Evolutionary conservation across 495 filamentous ascomycete species (phyloP), one percentile per base, ranked within the genome.

Genomic region (Glarea lozoyensis): DNA sequence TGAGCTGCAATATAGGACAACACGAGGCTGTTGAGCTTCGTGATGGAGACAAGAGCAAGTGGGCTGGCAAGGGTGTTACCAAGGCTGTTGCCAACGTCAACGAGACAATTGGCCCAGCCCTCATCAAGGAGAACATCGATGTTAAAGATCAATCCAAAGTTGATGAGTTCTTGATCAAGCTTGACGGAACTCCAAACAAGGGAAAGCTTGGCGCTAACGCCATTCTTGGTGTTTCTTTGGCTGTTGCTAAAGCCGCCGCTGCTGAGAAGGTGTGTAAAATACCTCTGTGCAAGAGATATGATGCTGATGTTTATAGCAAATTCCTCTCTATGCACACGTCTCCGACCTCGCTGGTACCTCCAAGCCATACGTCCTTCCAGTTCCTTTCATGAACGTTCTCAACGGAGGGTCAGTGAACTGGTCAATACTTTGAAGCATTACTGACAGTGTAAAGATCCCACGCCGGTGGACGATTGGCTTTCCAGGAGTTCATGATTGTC

Each of bases 401-500:
- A 99, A 99, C 69, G 93, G 93, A 70, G 92, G 92, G 62, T 71
- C 56, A 49, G 64, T 62, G n/a, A 23, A 10, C 7, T 21, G 15
- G 16, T 15, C 15, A 11, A 1, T 4, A 30, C 13, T 18, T 2
- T 17, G 17, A 12, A 19, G n/a, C 13, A 19, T 40, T 13, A 44
- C 63, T 70, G 23, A 70, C 54, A 16, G 0, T n/a, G 21, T 39
- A 34, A 46, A 75, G 73, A 50, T 97, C 90, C 58, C 93, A 99
- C 73, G 93, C 93, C 51, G 93, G 93, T 77, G 93, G 93, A 58
- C 87, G 92, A 65, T 75, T 99, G 44, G 93, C 93, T 49, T 99
- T 99, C 83, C 93, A 99, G 70, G 93, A 99, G 68, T 99, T 99
- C 81, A 99, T 99, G 93, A 95, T 99, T 57, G 93, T 97, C 37